These are phyloP conservation scores for Lactarius trivialis DNA, from an alignment of 768 basidiomycete species.

Conservation along the genomic window DNA sequence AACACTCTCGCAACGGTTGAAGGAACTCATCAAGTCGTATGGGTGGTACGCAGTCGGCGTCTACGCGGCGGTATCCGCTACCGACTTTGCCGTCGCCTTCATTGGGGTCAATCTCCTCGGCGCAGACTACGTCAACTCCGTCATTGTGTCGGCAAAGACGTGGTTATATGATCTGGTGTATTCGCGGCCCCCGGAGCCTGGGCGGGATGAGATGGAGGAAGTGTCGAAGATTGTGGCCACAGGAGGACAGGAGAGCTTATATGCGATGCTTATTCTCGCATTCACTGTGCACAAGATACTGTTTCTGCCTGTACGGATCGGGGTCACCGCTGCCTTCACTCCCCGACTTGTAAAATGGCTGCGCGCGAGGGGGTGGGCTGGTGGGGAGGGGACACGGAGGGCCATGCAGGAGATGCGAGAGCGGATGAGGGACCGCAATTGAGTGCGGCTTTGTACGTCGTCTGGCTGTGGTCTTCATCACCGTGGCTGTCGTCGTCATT, in stretches of 20 bases:
- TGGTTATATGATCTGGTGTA: conserved; percentile 39
- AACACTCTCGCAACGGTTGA: conserved; percentile 63
- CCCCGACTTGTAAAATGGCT: conserved; percentile 85
- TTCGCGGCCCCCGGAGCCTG: conserved; percentile 57
- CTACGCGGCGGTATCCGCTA: conserved; percentile 61
- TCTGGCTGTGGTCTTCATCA: no score
- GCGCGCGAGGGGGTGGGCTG: conserved; percentile 73
- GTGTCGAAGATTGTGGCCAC: conserved; percentile 28
- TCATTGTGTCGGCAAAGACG: conserved; percentile 53
- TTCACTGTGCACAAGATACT: conserved; percentile 95
- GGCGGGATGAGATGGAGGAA: conserved; percentile 54
- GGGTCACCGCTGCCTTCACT: conserved; percentile 80
- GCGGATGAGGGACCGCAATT: conserved; percentile 28
- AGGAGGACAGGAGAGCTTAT: conserved; percentile 65
- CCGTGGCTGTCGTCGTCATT: no score
- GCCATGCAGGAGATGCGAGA: conserved; percentile 46
- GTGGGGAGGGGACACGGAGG: conserved; percentile 58
- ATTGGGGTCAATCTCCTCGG: conserved; percentile 80
- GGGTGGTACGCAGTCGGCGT: conserved; percentile 95
- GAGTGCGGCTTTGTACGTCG: conserved; percentile 20
- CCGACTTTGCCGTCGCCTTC: conserved; percentile 86
- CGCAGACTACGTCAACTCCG: conserved; percentile 77
- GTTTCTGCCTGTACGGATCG: conserved; percentile 83
- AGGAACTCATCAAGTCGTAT: conserved; percentile 81
- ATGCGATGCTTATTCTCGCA: conserved; percentile 88